Base-by-base conservation (phyloP, 2,329 filamentous ascomycete genomes). In the Xylariales sp. region DNA sequence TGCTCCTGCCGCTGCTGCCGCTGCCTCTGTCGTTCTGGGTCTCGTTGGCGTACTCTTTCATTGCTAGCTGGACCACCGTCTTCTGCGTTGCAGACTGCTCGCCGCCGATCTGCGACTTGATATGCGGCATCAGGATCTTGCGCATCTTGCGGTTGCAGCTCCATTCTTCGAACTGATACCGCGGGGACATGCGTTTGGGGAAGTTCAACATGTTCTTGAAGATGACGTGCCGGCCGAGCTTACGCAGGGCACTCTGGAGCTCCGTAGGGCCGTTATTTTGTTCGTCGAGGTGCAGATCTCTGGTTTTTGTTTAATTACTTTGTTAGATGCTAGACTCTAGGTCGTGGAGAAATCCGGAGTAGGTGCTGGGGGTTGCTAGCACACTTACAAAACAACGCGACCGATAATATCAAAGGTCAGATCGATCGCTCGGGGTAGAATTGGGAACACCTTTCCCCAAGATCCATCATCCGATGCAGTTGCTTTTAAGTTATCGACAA, bases 381-480 rank as follows among this genome's bases (percentile, higher is more conserved):
- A 25, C 8, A 47, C 49, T 44, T 40, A 63, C 53, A 66, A 43
- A 3, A 58, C 51, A 12, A 60, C 54, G n/a, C 59, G 52, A 13
- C 50, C 49, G 31, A 66, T 69, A 19, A 67, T 51, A 32, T 69
- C 65, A 7, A 67, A 59, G 0, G 65, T 61, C 13, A 69, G 44
- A 36, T 62, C 60, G 5, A 54, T 61, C 2, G 62, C 56, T 14
- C 52, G 55, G 6, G 56, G 44, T 37, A 66, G 55, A 5, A 69
- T 47, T 6, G 46, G 37, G 21, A 62, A 61, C n/a, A 61, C 48
- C 12, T 45, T 33, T 15, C 56, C 53, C 57, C 55, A 59, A 27
- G 44, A 39, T 6, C 53, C 52, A 18, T 51, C 44, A 20, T 40
- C 41, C 1, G 57, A 57, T 2, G 57, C 55, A n/a, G 46, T 39